Conservation (phyloP, 1,139 yeast genomes). For the Casaregolazyma lundiana region DNA sequence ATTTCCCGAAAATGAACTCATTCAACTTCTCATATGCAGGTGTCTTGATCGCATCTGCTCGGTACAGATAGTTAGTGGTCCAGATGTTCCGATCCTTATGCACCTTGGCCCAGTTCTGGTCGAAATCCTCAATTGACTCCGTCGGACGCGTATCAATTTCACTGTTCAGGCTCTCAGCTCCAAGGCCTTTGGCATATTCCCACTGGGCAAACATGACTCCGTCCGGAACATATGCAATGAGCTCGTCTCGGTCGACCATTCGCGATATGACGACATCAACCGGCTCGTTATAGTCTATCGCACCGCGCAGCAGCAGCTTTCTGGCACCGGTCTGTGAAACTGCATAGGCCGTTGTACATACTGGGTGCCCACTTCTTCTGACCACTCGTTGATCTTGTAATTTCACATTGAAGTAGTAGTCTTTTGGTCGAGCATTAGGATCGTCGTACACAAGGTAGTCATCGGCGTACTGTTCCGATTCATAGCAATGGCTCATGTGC, state of each 20-base stretch:
- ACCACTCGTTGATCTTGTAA: constrained; percentile 13
- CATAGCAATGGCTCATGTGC: constrained; percentile 12
- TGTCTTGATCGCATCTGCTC: background rate
- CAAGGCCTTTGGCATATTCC: constrained; percentile 17
- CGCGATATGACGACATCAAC: constrained; percentile 16
- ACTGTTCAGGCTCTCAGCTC: constrained; percentile 15
- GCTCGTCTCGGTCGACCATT: constrained; percentile 10
- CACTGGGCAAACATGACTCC: constrained; percentile 19
- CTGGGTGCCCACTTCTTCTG: constrained; percentile 11
- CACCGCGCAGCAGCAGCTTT: constrained; percentile 17
- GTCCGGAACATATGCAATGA: constrained; percentile 16
- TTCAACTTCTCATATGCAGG: constrained; percentile 13
- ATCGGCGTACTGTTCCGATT: constrained; percentile 2
- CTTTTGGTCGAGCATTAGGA: constrained; percentile 12
- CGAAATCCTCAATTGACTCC: background rate
- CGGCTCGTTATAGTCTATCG: constrained; percentile 17
- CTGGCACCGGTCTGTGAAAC: constrained; percentile 17
- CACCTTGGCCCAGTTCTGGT: constrained; percentile 7
- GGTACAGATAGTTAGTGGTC: constrained; percentile 5
- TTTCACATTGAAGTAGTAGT: constrained; percentile 5
- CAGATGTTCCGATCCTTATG: constrained; percentile 8
- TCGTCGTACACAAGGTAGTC: constrained; percentile 12
- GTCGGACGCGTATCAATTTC: constrained; percentile 9
- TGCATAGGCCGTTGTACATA: constrained; percentile 21
- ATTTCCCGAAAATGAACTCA: background rate